Evolutionary conservation across 73 alveolate species (phyloP).

Genomic region (Paramecium octaurelia): DNA sequence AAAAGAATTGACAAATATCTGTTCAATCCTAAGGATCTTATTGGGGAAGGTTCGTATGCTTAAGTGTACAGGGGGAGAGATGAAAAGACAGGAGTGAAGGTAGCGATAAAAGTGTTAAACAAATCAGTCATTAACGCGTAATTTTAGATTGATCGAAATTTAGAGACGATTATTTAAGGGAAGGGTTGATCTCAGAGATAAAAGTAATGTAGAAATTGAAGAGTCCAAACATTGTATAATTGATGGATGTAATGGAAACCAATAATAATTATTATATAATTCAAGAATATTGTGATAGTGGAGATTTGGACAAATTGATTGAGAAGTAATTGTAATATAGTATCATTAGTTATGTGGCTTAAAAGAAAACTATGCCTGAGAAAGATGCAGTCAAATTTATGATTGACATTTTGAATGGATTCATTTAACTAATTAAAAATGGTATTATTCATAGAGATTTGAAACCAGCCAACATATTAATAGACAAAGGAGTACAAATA

Average conservation of each 20-base stretch:
- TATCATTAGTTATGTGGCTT: not conserved
- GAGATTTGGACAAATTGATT: constrained; percentile 45
- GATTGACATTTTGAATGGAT: constrained; percentile 57
- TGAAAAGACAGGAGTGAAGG: constrained; percentile 56
- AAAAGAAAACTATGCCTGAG: constrained; percentile 45
- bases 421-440: constrained; percentile 43
- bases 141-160: not conserved
- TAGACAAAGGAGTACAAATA: constrained; percentile 21
- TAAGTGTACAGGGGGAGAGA: constrained; percentile 59
- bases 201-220: constrained; percentile 54
- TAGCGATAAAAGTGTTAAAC: constrained; percentile 55
- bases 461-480: constrained; percentile 60
- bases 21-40: constrained; percentile 37
- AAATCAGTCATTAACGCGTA: constrained; percentile 54
- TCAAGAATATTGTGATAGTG: constrained; percentile 60
- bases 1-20: constrained; percentile 47
- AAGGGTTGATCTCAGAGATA: constrained; percentile 55
- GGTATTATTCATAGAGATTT: constrained; percentile 66
- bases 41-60: constrained; percentile 62
- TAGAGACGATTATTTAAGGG: constrained; percentile 57
- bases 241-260: constrained; percentile 59
- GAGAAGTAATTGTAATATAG: not conserved
- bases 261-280: constrained; percentile 54
- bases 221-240: constrained; percentile 48
- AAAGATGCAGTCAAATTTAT: constrained; percentile 52